These are phyloP conservation scores for Talaromyces thailandensis DNA, from an alignment of 495 filamentous ascomycete genomes.

Conservation along the genomic window DNA sequence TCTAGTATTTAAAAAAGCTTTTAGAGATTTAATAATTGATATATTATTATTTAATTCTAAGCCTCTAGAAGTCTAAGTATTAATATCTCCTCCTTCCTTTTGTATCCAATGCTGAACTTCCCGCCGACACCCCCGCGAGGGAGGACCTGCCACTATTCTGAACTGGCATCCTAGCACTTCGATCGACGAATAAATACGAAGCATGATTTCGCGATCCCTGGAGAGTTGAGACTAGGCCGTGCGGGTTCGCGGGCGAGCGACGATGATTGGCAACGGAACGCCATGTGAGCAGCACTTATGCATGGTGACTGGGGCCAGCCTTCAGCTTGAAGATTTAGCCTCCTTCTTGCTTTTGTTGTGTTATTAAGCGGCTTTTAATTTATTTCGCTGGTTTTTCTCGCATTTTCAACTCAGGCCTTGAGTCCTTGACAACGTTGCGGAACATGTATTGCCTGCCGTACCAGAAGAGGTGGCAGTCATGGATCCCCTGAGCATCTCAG, in stretches of 20 bases:
- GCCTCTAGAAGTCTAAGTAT: too few species aligned
- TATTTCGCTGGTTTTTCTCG: background rate
- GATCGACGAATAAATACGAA: background rate
- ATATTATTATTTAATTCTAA: too few species aligned
- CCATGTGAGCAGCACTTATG: background rate
- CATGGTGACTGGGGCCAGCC: background rate
- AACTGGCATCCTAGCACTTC: too few species aligned
- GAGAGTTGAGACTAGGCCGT: background rate
- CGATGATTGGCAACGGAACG: background rate
- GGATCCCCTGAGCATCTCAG: background rate
- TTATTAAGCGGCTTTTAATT: background rate
- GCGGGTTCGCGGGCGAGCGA: background rate
- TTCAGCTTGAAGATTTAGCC: background rate
- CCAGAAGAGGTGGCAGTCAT: background rate
- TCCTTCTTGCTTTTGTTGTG: background rate
- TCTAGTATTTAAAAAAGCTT: too few species aligned
- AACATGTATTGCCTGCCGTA: background rate
- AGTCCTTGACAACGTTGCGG: background rate
- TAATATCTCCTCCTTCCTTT: background rate
- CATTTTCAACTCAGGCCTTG: background rate
- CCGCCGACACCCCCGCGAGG: background rate
- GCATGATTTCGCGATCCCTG: background rate
- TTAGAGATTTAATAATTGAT: too few species aligned
- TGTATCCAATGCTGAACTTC: background rate
- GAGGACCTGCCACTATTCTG: background rate